A percentile compares a stretch with the other conserved stretches of the same genome.
phyloP scores from a whole-genome alignment of 192 early-diverging fungal genomes.

The Backusella morwellensis region DNA sequence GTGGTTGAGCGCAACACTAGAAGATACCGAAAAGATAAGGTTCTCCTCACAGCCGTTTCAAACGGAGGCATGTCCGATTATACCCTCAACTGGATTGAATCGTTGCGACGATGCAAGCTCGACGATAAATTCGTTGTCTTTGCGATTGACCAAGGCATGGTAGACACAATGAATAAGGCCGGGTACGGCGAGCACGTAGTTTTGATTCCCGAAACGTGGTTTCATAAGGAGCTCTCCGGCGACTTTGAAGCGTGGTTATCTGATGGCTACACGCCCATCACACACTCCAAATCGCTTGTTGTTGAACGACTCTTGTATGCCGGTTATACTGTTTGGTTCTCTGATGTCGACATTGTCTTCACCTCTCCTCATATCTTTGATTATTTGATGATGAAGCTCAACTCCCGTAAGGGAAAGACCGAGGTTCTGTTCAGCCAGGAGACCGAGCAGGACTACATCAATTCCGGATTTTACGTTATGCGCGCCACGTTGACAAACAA shows the following conservation, averaged over 20 bases:
- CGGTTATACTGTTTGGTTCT: conserved; percentile 35
- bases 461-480: conserved; percentile 41
- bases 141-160: conserved; percentile 35
- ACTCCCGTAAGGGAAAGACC: conserved; percentile 10
- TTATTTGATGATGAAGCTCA: conserved; percentile 24
- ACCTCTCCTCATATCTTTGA: conserved; percentile 21
- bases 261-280: conserved; percentile 34
- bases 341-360: conserved; percentile 42
- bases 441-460: conserved; percentile 29
- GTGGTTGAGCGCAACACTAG: not conserved
- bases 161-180: conserved; percentile 16
- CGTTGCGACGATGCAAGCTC: conserved; percentile 17
- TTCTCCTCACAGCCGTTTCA: conserved; percentile 34
- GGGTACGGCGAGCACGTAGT: conserved; percentile 32
- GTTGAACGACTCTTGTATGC: conserved; percentile 36
- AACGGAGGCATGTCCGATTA: conserved; percentile 40
- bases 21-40: not conserved
- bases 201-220: conserved; percentile 35
- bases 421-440: conserved; percentile 34
- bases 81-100: conserved; percentile 42
- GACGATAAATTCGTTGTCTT: conserved; percentile 32
- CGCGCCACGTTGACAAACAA: conserved; percentile 29
- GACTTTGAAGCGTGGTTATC: conserved; percentile 24
- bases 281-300: conserved; percentile 38
- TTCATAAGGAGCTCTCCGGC: conserved; percentile 26